Percentiles rank a stretch among this genome's conserved stretches.
Conservation (phyloP, 192 early-diverging fungal species). For the Backusella sp. region DNA sequence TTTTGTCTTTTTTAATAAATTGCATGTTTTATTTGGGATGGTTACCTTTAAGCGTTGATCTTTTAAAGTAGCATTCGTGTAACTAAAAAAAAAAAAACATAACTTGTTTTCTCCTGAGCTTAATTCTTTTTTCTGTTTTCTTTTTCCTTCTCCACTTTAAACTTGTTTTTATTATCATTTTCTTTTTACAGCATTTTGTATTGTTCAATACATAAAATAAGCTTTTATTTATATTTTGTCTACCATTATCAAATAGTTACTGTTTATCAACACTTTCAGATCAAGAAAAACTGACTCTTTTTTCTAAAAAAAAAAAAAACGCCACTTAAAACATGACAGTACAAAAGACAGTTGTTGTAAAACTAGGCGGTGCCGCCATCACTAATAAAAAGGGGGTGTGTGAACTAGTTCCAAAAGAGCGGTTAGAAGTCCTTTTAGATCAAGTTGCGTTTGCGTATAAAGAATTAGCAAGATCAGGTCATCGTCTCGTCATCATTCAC, state of each 20-base stretch:
- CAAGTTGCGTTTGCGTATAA: neutral
- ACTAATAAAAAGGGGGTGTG: slow-evolving; percentile 17
- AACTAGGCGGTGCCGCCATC: slow-evolving; percentile 29
- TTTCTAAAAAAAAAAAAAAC: neutral
- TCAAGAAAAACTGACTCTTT: neutral
- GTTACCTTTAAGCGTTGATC: neutral
- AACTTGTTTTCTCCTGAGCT: neutral
- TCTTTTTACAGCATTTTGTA: neutral
- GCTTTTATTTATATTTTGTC: neutral
- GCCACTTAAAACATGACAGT: neutral
- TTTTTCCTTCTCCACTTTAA: neutral
- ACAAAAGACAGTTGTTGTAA: slow-evolving; percentile 17
- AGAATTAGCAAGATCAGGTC: neutral
- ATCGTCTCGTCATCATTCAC: slow-evolving; percentile 30
- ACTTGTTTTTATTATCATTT: neutral
- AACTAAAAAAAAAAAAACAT: neutral
- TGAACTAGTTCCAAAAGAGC: neutral
- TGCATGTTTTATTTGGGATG: neutral
- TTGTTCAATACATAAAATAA: neutral
- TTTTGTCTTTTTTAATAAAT: neutral
- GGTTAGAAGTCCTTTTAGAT: neutral
- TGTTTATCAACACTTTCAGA: neutral
- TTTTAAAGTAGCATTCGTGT: neutral
- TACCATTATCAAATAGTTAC: too few relatives aligned
- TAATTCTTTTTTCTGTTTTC: slow-evolving; percentile 2